phyloP scores from a whole-genome alignment of 2,329 filamentous ascomycete genomes.

The Polychaeton citri region DNA sequence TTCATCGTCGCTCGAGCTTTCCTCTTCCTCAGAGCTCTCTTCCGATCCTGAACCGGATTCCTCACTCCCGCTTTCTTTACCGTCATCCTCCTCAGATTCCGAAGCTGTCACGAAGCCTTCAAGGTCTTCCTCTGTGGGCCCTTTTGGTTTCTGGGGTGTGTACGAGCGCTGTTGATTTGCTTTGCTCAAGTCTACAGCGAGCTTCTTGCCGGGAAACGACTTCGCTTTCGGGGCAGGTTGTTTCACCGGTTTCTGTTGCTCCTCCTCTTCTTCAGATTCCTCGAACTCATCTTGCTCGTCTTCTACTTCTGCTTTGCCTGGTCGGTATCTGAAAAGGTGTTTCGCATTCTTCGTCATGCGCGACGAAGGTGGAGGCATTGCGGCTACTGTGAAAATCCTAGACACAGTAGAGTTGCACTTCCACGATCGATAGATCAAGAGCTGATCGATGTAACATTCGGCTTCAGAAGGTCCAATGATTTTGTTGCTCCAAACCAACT shows the following conservation, averaged over 20 bases:
- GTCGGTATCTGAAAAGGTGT: constrained; percentile 67
- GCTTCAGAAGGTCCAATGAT: no score
- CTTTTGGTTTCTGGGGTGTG: constrained; percentile 11
- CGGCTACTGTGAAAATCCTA: no score
- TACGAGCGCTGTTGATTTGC: constrained; percentile 19
- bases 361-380: constrained; percentile 51
- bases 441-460: no score
- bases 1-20: constrained; percentile 45
- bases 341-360: constrained; percentile 89
- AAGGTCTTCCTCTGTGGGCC: constrained; percentile 20
- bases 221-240: constrained; percentile 30
- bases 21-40: constrained; percentile 43
- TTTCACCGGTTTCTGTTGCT: constrained; percentile 22
- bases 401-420: no score
- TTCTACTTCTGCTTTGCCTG: constrained; percentile 59
- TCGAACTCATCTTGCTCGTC: constrained; percentile 38
- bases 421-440: no score
- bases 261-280: constrained; percentile 35
- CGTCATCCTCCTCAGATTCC: constrained; percentile 22
- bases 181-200: constrained; percentile 29
- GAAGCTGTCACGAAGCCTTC: constrained; percentile 49
- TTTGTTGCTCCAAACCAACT: no score
- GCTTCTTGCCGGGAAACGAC: constrained; percentile 31
- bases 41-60: constrained; percentile 18
- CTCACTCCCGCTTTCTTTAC: constrained; percentile 22